Percentiles rank a stretch among this genome's conserved stretches.
Conservation (phyloP, 441 rosid species). For the Erodium chrysanthum region DNA sequence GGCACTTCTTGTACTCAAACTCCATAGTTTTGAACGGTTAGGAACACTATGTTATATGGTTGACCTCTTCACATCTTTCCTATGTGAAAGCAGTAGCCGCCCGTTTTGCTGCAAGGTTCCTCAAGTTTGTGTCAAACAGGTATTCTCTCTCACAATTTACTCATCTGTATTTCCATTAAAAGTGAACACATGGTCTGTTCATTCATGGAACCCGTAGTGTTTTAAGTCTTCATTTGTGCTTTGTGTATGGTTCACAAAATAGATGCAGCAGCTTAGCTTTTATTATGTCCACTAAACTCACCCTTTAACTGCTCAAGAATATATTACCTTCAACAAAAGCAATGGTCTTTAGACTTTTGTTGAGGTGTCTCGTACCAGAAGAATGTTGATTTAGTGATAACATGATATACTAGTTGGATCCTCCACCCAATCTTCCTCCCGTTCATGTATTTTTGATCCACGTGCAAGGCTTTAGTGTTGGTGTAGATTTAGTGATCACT, state of each 20-base stretch:
- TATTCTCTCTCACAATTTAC: background rate
- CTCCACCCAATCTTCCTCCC: background rate
- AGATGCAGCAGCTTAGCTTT: background rate
- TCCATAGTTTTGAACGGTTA: conserved; percentile 6
- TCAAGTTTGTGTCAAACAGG: conserved; percentile 6
- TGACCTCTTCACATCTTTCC: background rate
- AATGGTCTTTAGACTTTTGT: too few species aligned
- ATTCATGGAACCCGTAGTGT: background rate
- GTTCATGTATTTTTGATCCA: background rate
- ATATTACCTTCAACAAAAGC: too few species aligned
- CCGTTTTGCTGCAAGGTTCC: background rate
- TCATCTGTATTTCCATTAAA: background rate
- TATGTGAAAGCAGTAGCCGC: background rate
- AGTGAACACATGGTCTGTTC: background rate
- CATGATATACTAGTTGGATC: background rate
- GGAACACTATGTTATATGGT: background rate
- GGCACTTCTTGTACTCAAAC: conserved; percentile 6
- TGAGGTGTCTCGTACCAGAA: too few species aligned
- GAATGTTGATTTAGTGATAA: too few species aligned
- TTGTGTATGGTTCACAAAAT: background rate
- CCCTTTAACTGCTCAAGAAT: background rate
- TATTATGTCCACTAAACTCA: background rate
- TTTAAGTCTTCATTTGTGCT: background rate
- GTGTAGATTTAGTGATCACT: background rate
- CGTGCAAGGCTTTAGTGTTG: background rate